phyloP scores from a whole-genome alignment of 78 protist species.

The Dictyostelium brefeldianum region DNA sequence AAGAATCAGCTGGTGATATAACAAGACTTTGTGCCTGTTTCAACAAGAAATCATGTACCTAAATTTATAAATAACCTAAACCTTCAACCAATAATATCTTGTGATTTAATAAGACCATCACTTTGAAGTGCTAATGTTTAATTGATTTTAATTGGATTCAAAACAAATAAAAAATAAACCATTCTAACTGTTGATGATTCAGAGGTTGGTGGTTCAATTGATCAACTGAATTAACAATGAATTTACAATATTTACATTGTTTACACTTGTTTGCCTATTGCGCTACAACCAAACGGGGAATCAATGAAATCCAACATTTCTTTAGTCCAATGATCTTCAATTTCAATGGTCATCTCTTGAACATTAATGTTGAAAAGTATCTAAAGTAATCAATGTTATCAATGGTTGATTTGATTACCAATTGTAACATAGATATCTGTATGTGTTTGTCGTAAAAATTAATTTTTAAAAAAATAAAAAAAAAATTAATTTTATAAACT shows the following conservation, averaged over 20 bases:
- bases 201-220: slow-evolving; percentile 22
- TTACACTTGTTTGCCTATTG: no score
- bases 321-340: slow-evolving; percentile 81
- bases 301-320: slow-evolving; percentile 42
- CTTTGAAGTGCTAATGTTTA: slow-evolving; percentile 57
- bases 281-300: slow-evolving; percentile 18
- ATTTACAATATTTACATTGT: no score
- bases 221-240: background rate
- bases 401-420: slow-evolving; percentile 57
- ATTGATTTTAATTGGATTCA: slow-evolving; percentile 82
- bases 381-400: slow-evolving; percentile 80
- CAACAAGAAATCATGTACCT: no score
- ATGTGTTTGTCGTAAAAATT: no score
- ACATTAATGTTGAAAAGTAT: slow-evolving; percentile 71
- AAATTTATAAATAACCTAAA: no score
- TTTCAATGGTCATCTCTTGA: slow-evolving; percentile 72
- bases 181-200: slow-evolving; percentile 27
- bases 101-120: slow-evolving; percentile 63
- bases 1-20: no score
- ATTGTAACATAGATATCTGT: no score
- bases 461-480: no score
- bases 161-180: slow-evolving; percentile 74
- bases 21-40: no score
- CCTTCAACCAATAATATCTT: slow-evolving; percentile 71
- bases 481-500: no score